Evolutionary conservation across 495 filamentous ascomycete species (phyloP), one percentile per base, ranked within the genome.

Genomic region (Xeromyces bisporus): DNA sequence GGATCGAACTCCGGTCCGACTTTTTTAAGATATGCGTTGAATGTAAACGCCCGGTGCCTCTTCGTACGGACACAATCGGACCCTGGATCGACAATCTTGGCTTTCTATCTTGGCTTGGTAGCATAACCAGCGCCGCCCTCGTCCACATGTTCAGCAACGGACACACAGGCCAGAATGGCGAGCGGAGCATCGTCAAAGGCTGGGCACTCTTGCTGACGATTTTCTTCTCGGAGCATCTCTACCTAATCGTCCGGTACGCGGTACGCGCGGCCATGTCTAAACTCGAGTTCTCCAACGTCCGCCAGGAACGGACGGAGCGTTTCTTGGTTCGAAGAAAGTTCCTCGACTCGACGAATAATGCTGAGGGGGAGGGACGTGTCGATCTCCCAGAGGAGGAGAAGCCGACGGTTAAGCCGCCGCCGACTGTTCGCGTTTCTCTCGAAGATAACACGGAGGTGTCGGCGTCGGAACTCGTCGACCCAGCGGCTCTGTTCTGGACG

Each of bases 21-120:
- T 87, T 92, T 10, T 69, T 86, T 53, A 97, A 97, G 46, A 97
- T 97, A 39, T 85, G 84, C 40, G 59, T 81, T 32, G 80, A 85
- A 50, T 87, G 81, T 65, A 77, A 82, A 41, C 69, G 89, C 7
- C 91, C 89, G 0, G 80, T 77, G 8, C 89, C 89, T 1, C 74
- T 73, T 52, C 73, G 89, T 9, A 76, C 81, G 2, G 91, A 96
- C 50, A 84, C 79, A 2, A 97, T 97, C 41, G 89, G 89, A 0
- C 86, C 89, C 1, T 97, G 89, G 89, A 66, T 97, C 7, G 75
- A 84, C 34, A 74, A 75, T 11, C 64, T 97, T 2, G 74, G 75
- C 2, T 92, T 97, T 55, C 54, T 96, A 2, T 73, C 84, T 7
- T 97, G 89, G 89, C 62, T 92, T 3, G 89, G 89, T 31, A 86